Conservation (phyloP, 176 grass and related monocot species). For the Zoysia japonica region DNA sequence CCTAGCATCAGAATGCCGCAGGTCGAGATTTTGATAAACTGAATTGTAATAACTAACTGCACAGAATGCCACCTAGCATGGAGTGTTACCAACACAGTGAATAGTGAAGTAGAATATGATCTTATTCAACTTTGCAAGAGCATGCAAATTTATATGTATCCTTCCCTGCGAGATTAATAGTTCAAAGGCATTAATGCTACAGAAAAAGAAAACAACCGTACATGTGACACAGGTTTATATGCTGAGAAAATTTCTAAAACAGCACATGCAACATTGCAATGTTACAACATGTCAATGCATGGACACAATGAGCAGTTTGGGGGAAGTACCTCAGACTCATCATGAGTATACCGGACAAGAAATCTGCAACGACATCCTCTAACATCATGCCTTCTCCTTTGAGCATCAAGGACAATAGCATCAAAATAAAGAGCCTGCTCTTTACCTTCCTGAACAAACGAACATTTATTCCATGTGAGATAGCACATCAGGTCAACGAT, state of each 20-base stretch:
- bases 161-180: background rate
- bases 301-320: background rate
- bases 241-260: background rate
- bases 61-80: background rate
- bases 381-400: constrained; percentile 85
- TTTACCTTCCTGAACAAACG: constrained; percentile 67
- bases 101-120: background rate
- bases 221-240: background rate
- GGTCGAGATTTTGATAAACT: background rate
- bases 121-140: background rate
- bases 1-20: too few relatives aligned
- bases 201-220: background rate
- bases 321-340: constrained; percentile 66
- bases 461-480: background rate
- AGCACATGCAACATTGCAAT: background rate
- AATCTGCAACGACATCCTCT: constrained; percentile 86
- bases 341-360: constrained; percentile 83
- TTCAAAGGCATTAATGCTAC: background rate
- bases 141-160: background rate
- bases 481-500: background rate
- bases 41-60: background rate
- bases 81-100: background rate
- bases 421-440: constrained; percentile 92
- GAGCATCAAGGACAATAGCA: constrained; percentile 77
- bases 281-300: background rate